Evolutionary conservation across 768 basidiomycete genomes (phyloP).

Genomic region (Dendrothele bispora): DNA sequence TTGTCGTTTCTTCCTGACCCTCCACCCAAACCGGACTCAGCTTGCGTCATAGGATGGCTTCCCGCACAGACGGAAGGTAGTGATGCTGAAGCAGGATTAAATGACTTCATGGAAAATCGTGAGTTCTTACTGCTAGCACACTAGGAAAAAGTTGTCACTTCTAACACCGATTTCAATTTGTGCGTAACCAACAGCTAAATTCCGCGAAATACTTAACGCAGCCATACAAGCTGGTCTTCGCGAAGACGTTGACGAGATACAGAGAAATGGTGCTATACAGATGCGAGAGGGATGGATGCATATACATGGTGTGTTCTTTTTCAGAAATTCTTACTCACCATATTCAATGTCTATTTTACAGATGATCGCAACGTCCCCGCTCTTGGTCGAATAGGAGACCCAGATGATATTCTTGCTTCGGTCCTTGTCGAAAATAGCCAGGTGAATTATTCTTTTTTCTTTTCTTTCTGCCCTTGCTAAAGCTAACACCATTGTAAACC

Average conservation of each 20-base stretch:
- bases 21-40: conserved; percentile 45
- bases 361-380: conserved; percentile 77
- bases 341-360: conserved; percentile 23
- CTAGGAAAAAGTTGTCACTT: not conserved
- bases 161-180: no score
- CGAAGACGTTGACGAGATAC: conserved; percentile 64
- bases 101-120: conserved; percentile 78
- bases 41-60: conserved; percentile 68
- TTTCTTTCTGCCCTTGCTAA: not conserved
- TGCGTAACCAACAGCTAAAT: conserved; percentile 47
- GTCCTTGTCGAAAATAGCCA: conserved; percentile 72
- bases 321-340: not conserved
- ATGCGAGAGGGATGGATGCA: conserved; percentile 85
- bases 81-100: conserved; percentile 45
- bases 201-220: conserved; percentile 60
- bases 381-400: conserved; percentile 73
- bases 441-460: conserved; percentile 33
- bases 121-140: conserved; percentile 20
- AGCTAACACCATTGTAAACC: no score
- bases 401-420: conserved; percentile 80
- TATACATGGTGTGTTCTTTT: conserved; percentile 50
- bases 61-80: conserved; percentile 46
- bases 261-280: conserved; percentile 64
- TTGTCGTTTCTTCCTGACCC: conserved; percentile 58
- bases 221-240: conserved; percentile 53